Evolutionary conservation across 2,329 filamentous ascomycete genomes (phyloP).

Genomic region (Colletotrichum tropicale): DNA sequence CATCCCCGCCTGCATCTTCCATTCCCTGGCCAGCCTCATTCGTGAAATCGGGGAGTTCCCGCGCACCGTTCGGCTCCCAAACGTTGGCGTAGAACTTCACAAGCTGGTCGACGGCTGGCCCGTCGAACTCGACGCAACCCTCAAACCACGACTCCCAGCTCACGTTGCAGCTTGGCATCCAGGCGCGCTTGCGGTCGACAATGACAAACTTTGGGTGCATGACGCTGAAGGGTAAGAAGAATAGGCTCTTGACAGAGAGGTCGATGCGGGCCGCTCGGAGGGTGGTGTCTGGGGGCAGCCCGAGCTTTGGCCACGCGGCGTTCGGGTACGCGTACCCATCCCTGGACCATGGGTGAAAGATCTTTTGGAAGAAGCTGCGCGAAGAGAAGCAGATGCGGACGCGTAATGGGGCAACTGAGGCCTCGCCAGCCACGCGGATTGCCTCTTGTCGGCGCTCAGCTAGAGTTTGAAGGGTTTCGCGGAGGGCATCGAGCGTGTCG

Average conservation of each 20-base stretch:
- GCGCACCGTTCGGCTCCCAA: slow-evolving; percentile 53
- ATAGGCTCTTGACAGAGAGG: slow-evolving; percentile 76
- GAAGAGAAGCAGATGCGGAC: slow-evolving; percentile 81
- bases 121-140: slow-evolving; percentile 71
- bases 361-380: slow-evolving; percentile 72
- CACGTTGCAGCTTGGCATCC: slow-evolving; percentile 81
- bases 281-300: slow-evolving; percentile 60
- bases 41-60: neutral
- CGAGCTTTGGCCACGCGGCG: slow-evolving; percentile 66
- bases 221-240: slow-evolving; percentile 81
- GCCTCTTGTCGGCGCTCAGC: slow-evolving; percentile 50
- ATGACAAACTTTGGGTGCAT: slow-evolving; percentile 87
- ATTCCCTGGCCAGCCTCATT: neutral
- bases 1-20: neutral
- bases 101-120: slow-evolving; percentile 65
- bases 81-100: slow-evolving; percentile 69
- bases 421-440: slow-evolving; percentile 30
- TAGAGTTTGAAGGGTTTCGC: slow-evolving; percentile 61
- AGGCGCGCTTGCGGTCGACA: slow-evolving; percentile 69
- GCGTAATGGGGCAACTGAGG: slow-evolving; percentile 43
- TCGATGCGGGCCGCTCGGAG: slow-evolving; percentile 66
- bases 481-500: slow-evolving; percentile 61
- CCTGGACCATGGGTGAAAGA: slow-evolving; percentile 71
- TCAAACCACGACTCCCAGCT: slow-evolving; percentile 92
- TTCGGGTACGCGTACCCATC: slow-evolving; percentile 67